phyloP scores from a whole-genome alignment of 257 asterid species.

The Prunella vulgaris region DNA sequence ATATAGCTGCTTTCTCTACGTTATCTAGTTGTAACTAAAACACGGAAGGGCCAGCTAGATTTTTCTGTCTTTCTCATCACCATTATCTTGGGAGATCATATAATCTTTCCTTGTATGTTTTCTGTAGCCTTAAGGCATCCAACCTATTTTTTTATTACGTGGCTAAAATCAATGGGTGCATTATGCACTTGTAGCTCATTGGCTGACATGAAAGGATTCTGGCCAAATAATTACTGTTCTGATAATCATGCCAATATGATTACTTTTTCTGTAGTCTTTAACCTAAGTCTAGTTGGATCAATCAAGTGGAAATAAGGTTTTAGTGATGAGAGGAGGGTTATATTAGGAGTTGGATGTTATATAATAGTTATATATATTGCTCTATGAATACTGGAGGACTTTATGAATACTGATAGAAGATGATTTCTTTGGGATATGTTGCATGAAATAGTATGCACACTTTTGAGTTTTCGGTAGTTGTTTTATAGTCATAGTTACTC shows the following conservation, averaged over 20 bases:
- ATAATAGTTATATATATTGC: background rate
- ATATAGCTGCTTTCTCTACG: background rate
- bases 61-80: background rate
- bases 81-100: background rate
- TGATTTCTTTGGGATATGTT: background rate
- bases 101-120: background rate
- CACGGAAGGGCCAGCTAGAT: background rate
- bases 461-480: background rate
- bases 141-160: background rate
- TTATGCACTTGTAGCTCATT: background rate
- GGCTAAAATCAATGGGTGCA: background rate
- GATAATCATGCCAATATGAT: background rate
- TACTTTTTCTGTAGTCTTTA: background rate
- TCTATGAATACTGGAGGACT: background rate
- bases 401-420: background rate
- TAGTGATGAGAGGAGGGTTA: background rate
- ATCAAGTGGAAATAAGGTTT: background rate
- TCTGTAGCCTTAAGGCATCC: background rate
- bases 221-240: background rate
- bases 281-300: background rate
- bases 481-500: background rate
- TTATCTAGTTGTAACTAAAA: background rate
- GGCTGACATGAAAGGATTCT: background rate
- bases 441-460: background rate
- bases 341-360: background rate